Base-by-base conservation (phyloP, 1,284 basidiomycete species). In the Pseudozyma thailandica region DNA sequence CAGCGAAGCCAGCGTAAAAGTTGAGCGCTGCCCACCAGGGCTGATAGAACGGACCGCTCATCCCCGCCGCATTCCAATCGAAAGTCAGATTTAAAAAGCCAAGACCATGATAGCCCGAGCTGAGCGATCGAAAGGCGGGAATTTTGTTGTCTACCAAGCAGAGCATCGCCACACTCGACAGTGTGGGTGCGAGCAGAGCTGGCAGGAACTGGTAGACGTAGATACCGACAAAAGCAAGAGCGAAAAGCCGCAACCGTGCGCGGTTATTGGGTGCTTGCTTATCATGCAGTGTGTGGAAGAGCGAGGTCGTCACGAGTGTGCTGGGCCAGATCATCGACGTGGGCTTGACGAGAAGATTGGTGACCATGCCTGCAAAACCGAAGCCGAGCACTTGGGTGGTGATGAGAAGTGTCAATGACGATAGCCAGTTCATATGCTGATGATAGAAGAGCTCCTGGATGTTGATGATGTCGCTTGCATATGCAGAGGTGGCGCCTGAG, bases 201-300 rank as follows among this genome's bases (percentile, higher is more conserved):
- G 86, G 86, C 4, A 87, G 75, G 68, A 86, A 86, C 54, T 85
- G 79, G 61, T 86, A 86, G 30, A 84, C 18, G 68, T 85, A 85
- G 30, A 82, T 82, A 9, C 71, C 66, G 18, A 81, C 53, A 54
- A 85, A 86, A 30, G 85, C 76, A 16, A 84, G 31, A n/a, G 83
- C 69, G 61, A 87, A 87, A 43, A 87, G 74, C 5, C 82, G 78
- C 23, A 86, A 73, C n/a, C 85, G 70, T 15, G 81, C 75, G 0
- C 78, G 51, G 4, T 83, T 86, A 37, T 84, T 71, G 4, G 63
- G 49, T 9, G 77, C 63, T n/a, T 75, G 59, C 28, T 77, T 74
- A 43, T 83, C 83, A 69, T 86, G 86, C n/a, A 87, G 79, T 0
- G 86, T 86, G 25, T 85, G 85, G 66, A 86, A 87, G 18, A 87